phyloP scores from a whole-genome alignment of 2,329 filamentous ascomycete species.

The Aciculosporium take region DNA sequence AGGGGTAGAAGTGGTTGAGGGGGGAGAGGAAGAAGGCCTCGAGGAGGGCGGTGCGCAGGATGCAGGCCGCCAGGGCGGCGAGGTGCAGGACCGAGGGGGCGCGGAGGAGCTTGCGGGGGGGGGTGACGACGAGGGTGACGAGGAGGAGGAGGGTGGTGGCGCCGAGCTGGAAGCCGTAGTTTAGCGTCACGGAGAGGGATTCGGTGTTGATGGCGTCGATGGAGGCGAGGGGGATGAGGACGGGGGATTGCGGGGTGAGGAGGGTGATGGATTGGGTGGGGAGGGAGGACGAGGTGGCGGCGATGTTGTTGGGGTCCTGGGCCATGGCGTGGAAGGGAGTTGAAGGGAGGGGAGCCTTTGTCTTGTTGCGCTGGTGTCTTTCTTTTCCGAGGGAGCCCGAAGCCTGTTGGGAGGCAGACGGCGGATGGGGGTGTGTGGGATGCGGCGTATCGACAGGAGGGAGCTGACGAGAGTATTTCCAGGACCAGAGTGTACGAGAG shows the following conservation, averaged over 20 bases:
- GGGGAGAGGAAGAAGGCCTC: conserved; percentile 45
- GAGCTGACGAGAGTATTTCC: no score
- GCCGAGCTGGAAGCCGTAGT: conserved; percentile 58
- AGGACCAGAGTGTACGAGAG: no score
- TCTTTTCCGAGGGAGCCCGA: no score
- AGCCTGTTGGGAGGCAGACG: no score
- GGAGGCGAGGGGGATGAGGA: conserved; percentile 18
- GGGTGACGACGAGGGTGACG: conserved; percentile 53
- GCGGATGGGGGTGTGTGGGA: no score
- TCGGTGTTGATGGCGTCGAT: conserved; percentile 21
- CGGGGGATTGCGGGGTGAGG: conserved; percentile 13
- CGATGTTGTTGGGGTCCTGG: no score
- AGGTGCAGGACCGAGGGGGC: conserved; percentile 52
- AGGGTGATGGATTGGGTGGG: conserved; percentile 23
- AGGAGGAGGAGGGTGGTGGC: conserved; percentile 50
- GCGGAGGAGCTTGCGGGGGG: conserved; percentile 47
- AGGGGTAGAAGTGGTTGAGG: conserved; percentile 47
- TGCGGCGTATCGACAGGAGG: no score
- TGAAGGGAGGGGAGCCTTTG: no score
- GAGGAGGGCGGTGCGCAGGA: conserved; percentile 43
- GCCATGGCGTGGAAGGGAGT: no score
- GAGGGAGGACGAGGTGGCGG: conserved; percentile 17
- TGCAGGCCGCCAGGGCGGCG: conserved; percentile 43
- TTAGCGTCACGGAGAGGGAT: conserved; percentile 33
- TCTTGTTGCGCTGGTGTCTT: no score